Base-by-base conservation (phyloP, 495 filamentous ascomycete genomes). In the Polyplosphaeria fusca region DNA sequence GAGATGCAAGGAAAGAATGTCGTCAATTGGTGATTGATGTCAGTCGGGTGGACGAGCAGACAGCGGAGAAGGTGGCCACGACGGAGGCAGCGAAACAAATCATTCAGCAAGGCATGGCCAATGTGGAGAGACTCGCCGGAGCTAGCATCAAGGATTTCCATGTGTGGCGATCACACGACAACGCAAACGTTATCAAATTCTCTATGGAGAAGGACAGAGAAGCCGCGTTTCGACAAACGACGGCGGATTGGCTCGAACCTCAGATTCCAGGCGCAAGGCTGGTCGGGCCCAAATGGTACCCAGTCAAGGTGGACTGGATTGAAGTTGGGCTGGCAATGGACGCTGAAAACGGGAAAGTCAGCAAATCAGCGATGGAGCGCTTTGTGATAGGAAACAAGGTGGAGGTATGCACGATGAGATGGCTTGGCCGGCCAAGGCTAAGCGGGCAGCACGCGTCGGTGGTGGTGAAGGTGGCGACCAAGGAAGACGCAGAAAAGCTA, bases 301-400 rank as follows among this genome's bases (percentile, higher is more conserved):
- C 39, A 47, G 50, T 54, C 11, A 54, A 54, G n/a, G n/a, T n/a
- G n/a, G n/a, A n/a, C n/a, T n/a, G n/a, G n/a, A n/a, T n/a, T n/a
- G n/a, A n/a, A n/a, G 50, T 37, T 20, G 19, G 50, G 13, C 50
- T 54, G 22, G 50, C 39, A n/a, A 54, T 54, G 39, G 39, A 54
- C 22, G 30, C 28, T 22, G 39, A 52, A 7, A 52, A 13, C 3
- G 30, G 16, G 14, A 52, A 52, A 52, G 48, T 52, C 9, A 43
- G 40, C 9, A 43, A 43, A 18, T 43, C 18, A 43, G 19, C 40
- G n/a, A n/a, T n/a, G n/a, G n/a, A n/a, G n/a, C n/a, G n/a, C n/a
- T n/a, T n/a, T n/a, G n/a, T n/a, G n/a, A n/a, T n/a, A n/a, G n/a
- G n/a, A n/a, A n/a, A n/a, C n/a, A n/a, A n/a, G n/a, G n/a, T n/a